phyloP scores from a whole-genome alignment of 2,329 filamentous ascomycete species.

The Onygenales sp. region DNA sequence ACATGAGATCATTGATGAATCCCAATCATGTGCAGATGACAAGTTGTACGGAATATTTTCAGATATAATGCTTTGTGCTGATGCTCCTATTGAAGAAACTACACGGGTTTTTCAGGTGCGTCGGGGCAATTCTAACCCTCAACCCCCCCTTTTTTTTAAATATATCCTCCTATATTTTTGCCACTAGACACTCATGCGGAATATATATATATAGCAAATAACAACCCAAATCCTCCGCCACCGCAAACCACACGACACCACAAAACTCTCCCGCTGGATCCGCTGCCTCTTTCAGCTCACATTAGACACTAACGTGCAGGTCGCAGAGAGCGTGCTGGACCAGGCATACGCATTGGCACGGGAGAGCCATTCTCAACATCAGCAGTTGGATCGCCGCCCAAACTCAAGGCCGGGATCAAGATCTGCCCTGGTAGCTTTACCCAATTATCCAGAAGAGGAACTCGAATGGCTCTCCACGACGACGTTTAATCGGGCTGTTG shows the following conservation, averaged over 20 bases:
- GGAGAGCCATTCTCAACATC: conserved; percentile 8
- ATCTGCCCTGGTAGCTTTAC: conserved; percentile 10
- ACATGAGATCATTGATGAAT: conserved; percentile 45
- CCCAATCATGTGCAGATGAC: conserved; percentile 17
- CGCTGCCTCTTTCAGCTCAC: conserved; percentile 65
- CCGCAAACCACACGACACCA: conserved; percentile 40
- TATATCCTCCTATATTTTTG: conserved; percentile 11
- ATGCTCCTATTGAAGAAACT: conserved; percentile 30
- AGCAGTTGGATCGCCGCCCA: conserved; percentile 12
- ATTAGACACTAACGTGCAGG: conserved; percentile 34
- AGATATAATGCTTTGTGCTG: conserved; percentile 51
- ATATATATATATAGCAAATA: conserved; percentile 40
- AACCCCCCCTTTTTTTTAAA: neutral
- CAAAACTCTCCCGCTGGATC: conserved; percentile 66
- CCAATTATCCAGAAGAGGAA: conserved; percentile 43
- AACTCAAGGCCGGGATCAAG: conserved; percentile 25
- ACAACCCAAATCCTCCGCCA: conserved; percentile 55
- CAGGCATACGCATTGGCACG: conserved; percentile 21
- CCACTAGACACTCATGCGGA: conserved; percentile 37
- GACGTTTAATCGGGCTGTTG: conserved; percentile 47
- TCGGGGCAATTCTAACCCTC: neutral
- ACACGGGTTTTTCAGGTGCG: conserved; percentile 31
- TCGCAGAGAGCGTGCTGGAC: conserved; percentile 27
- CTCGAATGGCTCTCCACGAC: conserved; percentile 48
- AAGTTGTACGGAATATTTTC: conserved; percentile 55